These are phyloP conservation scores for Cryptococcus sp. DNA, from an alignment of 1,284 basidiomycete genomes.

Conservation along the genomic window DNA sequence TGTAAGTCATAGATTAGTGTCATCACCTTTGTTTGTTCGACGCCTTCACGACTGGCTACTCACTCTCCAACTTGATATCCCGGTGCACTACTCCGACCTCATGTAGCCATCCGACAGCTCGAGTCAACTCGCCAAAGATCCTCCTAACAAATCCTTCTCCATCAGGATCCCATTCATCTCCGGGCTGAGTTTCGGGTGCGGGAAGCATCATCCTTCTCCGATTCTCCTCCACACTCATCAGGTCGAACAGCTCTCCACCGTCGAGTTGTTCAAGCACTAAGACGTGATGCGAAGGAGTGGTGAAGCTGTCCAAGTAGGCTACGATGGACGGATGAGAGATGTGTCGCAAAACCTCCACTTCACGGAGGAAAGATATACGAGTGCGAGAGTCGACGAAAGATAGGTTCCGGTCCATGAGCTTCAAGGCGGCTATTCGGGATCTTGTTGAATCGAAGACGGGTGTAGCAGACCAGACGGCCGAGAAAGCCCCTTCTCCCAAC, in stretches of 20 bases:
- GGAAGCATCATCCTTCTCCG: conserved; percentile 53
- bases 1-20: conserved; percentile 29
- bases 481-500: conserved; percentile 74
- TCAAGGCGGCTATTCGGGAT: conserved; percentile 69
- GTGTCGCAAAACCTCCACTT: conserved; percentile 83
- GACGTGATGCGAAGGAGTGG: conserved; percentile 72
- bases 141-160: conserved; percentile 61
- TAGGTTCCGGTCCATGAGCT: conserved; percentile 69
- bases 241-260: conserved; percentile 82
- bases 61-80: conserved; percentile 93
- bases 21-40: not conserved
- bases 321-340: conserved; percentile 84
- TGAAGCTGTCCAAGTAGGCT: conserved; percentile 70
- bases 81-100: conserved; percentile 82
- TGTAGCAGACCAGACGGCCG: conserved; percentile 70
- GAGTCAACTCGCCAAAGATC: conserved; percentile 76
- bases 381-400: conserved; percentile 67
- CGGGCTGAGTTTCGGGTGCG: conserved; percentile 1
- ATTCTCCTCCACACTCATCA: conserved; percentile 67
- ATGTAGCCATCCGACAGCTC: conserved; percentile 88
- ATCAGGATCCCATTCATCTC: conserved; percentile 15
- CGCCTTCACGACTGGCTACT: conserved; percentile 43
- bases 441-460: conserved; percentile 38
- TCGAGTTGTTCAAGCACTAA: conserved; percentile 75
- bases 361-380: conserved; percentile 78